Percentiles rank a stretch among this genome's conserved stretches.
phyloP scores from a whole-genome alignment of 78 protist genomes.

The Cyanophora paradoxa region DNA sequence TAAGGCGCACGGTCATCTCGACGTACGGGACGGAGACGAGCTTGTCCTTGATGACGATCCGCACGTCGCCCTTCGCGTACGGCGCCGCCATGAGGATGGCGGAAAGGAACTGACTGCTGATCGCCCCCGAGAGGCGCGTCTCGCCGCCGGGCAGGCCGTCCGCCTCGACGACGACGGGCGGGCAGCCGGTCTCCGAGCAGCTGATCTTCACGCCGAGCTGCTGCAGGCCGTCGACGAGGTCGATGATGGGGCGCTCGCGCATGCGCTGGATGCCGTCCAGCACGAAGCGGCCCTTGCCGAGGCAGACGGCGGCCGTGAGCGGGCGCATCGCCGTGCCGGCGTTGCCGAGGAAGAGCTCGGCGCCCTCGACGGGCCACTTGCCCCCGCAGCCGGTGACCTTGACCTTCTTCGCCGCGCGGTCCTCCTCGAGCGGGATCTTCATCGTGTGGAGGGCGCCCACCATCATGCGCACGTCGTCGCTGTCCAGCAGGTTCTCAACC shows the following conservation, averaged over 20 bases:
- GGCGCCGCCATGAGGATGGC: background rate
- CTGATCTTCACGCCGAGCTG: background rate
- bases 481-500: too few relatives aligned
- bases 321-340: background rate
- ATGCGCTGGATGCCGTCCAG: background rate
- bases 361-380: too few relatives aligned
- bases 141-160: background rate
- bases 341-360: background rate
- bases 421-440: too few relatives aligned
- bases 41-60: background rate
- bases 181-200: background rate
- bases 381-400: too few relatives aligned
- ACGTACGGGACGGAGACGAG: background rate
- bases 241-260: background rate
- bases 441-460: too few relatives aligned
- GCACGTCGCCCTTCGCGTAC: background rate
- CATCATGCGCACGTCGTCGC: too few relatives aligned
- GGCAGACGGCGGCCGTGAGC: background rate
- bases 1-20: background rate
- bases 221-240: background rate
- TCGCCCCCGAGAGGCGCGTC: background rate
- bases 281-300: background rate
- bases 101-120: background rate
- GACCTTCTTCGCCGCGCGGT: too few relatives aligned
- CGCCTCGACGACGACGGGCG: background rate